Evolutionary conservation across 2,329 filamentous ascomycete genomes (phyloP), one percentile per base, ranked within the genome.

Genomic region (Venturia effusa): DNA sequence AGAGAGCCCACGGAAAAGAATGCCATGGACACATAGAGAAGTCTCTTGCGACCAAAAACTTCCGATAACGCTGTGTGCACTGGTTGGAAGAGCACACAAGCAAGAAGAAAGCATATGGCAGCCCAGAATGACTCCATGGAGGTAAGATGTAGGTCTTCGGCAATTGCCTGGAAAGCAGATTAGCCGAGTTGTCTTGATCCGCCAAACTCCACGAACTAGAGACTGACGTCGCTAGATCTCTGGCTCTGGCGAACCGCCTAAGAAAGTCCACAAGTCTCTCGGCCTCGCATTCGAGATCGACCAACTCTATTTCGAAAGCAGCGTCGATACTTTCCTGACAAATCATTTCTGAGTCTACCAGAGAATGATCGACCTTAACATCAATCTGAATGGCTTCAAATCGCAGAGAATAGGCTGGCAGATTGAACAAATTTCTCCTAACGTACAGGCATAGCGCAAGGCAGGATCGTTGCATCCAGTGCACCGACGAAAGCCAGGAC

Each of bases 1-100:
- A 79, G 67, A 0, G 79, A 82, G 6, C 83, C 83, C 8, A 83
- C 24, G 67, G 83, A 80, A 67, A 85, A 84, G 64, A 82, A 54
- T 59, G 69, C 65, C 34, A 74, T 73, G 27, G 67, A 40, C 11
- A 66, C 70, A 32, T 72, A 71, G 22, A 77, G 66, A 39, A 72
- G 71, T 48, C 71, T 68, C 15, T 74, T 73, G 1, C 75, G 70
- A 32, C 74, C 74, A 41, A 75, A 70, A 10, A 68, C 66, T 39
- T 73, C 67, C 1, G 71, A 72, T 8, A 70, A 40, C 51, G 59
- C 69, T 17, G 64, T 59, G n/a, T 61, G 68, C 3, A 68, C 19
- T 3, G 68, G 68, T 48, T 69, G 68, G 32, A 64, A 64, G 59
- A 69, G 39, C 10, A 64, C 61, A 13, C 61, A 62, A n/a, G 48